These are phyloP conservation scores for Balakata baccata DNA, from an alignment of 345 rosid genomes.

Conservation along the genomic window DNA sequence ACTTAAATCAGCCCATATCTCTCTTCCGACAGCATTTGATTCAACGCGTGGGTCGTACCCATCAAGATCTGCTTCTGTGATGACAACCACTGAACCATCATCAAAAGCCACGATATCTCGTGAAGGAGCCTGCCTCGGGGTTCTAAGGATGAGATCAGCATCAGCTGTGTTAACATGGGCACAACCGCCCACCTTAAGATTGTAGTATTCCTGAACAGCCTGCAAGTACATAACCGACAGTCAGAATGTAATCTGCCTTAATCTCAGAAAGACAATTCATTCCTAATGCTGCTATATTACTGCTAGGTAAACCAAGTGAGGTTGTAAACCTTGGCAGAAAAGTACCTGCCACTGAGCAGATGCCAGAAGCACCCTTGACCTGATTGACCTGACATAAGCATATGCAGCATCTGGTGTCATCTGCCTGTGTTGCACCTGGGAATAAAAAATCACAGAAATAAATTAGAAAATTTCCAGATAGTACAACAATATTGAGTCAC, in stretches of 20 bases:
- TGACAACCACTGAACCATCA: constrained; percentile 73
- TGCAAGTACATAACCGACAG: constrained; percentile 17
- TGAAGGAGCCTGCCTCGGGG: constrained; percentile 19
- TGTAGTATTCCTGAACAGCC: constrained; percentile 86
- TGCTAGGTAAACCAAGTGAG: not conserved
- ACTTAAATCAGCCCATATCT: constrained; percentile 61
- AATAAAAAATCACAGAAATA: constrained; percentile 5
- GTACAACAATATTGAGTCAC: not conserved
- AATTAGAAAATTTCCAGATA: not conserved
- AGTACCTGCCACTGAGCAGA: constrained; percentile 86
- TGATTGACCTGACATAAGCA: constrained; percentile 66
- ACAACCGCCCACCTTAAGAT: constrained; percentile 40
- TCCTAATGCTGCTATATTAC: not conserved
- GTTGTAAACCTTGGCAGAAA: not conserved
- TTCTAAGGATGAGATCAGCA: constrained; percentile 30
- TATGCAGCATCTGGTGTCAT: constrained; percentile 90
- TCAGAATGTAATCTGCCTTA: not conserved
- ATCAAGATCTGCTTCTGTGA: constrained; percentile 75
- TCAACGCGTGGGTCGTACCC: constrained; percentile 53
- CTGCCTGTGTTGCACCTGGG: constrained; percentile 68
- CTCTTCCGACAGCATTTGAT: constrained; percentile 32
- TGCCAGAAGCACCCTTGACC: constrained; percentile 90
- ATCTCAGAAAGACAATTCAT: not conserved
- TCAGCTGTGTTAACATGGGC: constrained; percentile 22
- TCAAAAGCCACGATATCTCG: constrained; percentile 60